These are phyloP conservation scores for Fusarium kyushuense DNA, from an alignment of 2,329 filamentous ascomycete genomes.

Conservation along the genomic window DNA sequence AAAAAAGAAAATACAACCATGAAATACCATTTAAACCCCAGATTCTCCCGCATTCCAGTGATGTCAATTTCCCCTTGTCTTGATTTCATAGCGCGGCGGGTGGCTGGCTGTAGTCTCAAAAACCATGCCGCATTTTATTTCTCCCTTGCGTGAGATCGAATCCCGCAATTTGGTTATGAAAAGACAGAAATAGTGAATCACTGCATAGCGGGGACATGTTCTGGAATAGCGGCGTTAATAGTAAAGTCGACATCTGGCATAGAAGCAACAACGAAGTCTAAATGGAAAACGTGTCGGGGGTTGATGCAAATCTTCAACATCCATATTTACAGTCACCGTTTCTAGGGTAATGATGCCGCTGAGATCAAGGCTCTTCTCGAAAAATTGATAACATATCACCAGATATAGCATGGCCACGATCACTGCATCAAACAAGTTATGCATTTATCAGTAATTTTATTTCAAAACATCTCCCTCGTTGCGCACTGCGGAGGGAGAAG, in stretches of 20 bases:
- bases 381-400: not conserved
- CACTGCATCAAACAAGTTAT: not conserved
- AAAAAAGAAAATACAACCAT: constrained; percentile 17
- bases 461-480: constrained; percentile 22
- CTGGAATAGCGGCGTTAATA: constrained; percentile 8
- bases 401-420: not conserved
- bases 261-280: constrained; percentile 9
- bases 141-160: constrained; percentile 16
- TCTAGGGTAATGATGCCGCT: not conserved
- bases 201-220: not conserved
- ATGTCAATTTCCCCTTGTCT: constrained; percentile 10
- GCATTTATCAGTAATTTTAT: constrained; percentile 12
- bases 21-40: constrained; percentile 18
- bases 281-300: not conserved
- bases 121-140: constrained; percentile 8
- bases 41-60: constrained; percentile 19
- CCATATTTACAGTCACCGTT: not conserved
- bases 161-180: not conserved
- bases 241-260: not conserved
- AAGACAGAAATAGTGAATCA: not conserved
- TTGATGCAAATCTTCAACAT: not conserved
- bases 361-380: not conserved
- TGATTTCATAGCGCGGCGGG: constrained; percentile 4
- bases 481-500: constrained; percentile 33
- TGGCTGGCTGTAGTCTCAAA: constrained; percentile 30